A percentile compares a stretch with the other conserved stretches of the same genome.
Evolutionary conservation across 1,284 basidiomycete species (phyloP).

Genomic region (Microbotryum lychnidis-dioicae): DNA sequence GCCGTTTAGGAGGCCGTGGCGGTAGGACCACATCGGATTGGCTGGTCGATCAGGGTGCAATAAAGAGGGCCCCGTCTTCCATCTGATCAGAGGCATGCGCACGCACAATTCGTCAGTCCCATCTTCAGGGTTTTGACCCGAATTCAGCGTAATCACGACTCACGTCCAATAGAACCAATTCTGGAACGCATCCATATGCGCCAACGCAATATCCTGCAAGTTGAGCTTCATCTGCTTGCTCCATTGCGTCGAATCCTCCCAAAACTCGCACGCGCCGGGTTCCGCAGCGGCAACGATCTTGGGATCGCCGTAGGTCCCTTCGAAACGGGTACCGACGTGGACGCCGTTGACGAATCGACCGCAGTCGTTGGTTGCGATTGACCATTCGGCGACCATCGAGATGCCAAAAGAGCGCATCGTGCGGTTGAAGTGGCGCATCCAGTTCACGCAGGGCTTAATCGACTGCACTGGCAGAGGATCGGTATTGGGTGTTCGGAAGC

Average conservation of each 20-base stretch:
- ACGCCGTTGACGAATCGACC: constrained; percentile 34
- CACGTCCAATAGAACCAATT: constrained; percentile 95
- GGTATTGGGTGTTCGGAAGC: constrained; percentile 29
- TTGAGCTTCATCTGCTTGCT: constrained; percentile 51
- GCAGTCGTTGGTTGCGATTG: constrained; percentile 48
- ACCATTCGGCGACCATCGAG: constrained; percentile 65
- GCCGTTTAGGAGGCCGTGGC: constrained; percentile 67
- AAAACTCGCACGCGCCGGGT: constrained; percentile 15
- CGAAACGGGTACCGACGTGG: constrained; percentile 30
- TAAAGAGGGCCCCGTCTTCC: constrained; percentile 72
- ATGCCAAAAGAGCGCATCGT: constrained; percentile 58
- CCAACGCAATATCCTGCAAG: constrained; percentile 59
- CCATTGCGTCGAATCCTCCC: constrained; percentile 57
- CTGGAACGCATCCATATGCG: constrained; percentile 61
- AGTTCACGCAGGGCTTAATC: constrained; percentile 50
- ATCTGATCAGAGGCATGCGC: constrained; percentile 37
- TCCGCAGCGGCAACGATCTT: background rate
- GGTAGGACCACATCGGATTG: constrained; percentile 50
- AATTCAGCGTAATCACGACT: background rate
- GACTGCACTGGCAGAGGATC: constrained; percentile 16
- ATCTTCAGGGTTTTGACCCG: too few species aligned
- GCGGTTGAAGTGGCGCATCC: constrained; percentile 51
- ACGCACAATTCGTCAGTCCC: too few species aligned
- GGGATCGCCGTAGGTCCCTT: constrained; percentile 31
- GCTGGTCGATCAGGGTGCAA: constrained; percentile 53